Evolutionary conservation across 306 rosid genomes (phyloP).

Genomic region (Spatholobus suberectus): DNA sequence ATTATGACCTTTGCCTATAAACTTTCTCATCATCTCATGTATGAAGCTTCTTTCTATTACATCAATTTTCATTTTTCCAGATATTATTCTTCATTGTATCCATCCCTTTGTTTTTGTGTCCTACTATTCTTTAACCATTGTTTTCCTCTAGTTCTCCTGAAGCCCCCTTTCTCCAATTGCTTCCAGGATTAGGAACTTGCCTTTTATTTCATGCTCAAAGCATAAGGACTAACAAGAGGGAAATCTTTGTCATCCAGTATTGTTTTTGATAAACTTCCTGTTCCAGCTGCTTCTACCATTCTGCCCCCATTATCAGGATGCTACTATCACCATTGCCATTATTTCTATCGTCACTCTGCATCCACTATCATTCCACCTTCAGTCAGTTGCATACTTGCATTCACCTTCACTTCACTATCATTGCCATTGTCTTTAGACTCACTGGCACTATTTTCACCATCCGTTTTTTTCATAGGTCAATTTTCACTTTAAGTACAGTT

Average conservation of each 20-base stretch:
- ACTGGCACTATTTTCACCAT: slow-evolving; percentile 7
- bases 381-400: slow-evolving; percentile 23
- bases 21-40: not conserved
- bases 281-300: not conserved
- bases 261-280: not conserved
- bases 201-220: not conserved
- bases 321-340: not conserved
- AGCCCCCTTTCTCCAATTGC: not conserved
- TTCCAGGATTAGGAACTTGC: not conserved
- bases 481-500: slow-evolving; percentile 26
- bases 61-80: slow-evolving; percentile 4
- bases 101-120: not conserved
- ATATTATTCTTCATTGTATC: not conserved
- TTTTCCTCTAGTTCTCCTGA: not conserved
- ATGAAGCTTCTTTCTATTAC: slow-evolving; percentile 9
- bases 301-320: not conserved
- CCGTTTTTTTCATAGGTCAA: slow-evolving; percentile 16
- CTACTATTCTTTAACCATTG: not conserved
- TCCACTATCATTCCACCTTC: slow-evolving; percentile 12
- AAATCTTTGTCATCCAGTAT: not conserved
- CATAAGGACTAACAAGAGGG: not conserved
- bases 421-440: slow-evolving; percentile 7
- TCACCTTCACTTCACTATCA: not conserved
- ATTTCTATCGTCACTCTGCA: not conserved
- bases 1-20: not conserved